Conservation (phyloP, 108 stramenopile genomes). For the Seminavis robusta region DNA sequence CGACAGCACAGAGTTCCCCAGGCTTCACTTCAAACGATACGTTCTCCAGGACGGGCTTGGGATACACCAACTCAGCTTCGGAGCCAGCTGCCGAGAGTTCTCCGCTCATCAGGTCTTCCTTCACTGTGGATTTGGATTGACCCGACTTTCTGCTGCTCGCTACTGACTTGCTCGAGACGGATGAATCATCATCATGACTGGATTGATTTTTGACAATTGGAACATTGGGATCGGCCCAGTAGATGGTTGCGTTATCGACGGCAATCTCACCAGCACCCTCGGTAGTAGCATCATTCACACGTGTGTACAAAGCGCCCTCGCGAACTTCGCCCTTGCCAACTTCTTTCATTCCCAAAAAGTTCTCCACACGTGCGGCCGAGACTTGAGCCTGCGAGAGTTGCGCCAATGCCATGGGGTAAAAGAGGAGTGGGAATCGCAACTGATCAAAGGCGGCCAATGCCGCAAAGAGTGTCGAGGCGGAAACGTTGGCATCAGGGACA, state of each 20-base stretch:
- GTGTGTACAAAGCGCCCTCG: conserved; percentile 26
- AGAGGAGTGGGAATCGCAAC: conserved; percentile 65
- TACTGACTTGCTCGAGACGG: conserved; percentile 9
- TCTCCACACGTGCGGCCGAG: conserved; percentile 32
- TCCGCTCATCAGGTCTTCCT: no score
- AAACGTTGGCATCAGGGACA: conserved; percentile 28
- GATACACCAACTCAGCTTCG: conserved; percentile 29
- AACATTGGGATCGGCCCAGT: conserved; percentile 58
- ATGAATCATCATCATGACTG: conserved; percentile 10
- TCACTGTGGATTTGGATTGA: no score
- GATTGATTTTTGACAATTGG: conserved; percentile 36
- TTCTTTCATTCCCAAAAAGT: conserved; percentile 38
- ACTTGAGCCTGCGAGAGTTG: conserved; percentile 66
- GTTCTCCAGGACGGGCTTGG: conserved; percentile 39
- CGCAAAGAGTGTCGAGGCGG: conserved; percentile 58
- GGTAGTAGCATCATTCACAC: conserved; percentile 16
- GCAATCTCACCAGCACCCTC: conserved; percentile 6
- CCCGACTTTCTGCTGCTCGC: neutral
- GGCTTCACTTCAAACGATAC: conserved; percentile 37
- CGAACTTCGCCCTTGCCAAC: conserved; percentile 38
- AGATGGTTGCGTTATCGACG: conserved; percentile 57
- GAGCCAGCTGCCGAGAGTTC: no score
- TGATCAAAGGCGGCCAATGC: conserved; percentile 69
- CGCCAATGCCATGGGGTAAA: conserved; percentile 65
- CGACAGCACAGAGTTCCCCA: conserved; percentile 80